Evolutionary conservation across 805 yeast genomes (phyloP).

Genomic region (Blastobotrys muscicola): DNA sequence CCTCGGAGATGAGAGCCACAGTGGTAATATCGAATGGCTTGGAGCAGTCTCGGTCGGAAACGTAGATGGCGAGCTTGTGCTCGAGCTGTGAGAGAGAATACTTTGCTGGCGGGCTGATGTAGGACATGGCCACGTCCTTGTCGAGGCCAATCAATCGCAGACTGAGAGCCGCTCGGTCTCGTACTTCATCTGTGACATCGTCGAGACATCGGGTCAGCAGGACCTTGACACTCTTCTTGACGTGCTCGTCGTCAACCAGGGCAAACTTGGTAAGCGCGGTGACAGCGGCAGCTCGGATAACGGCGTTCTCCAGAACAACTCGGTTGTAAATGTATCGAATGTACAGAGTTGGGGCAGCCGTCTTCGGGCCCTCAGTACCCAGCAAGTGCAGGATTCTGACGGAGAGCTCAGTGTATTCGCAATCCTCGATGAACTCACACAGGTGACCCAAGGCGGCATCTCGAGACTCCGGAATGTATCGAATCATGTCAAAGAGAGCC

Average conservation of each 20-base stretch:
- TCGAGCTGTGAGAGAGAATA: slow-evolving; percentile 76
- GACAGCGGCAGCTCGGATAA: slow-evolving; percentile 92
- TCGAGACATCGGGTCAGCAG: slow-evolving; percentile 73
- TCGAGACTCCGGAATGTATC: slow-evolving; percentile 74
- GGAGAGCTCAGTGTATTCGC: slow-evolving; percentile 88
- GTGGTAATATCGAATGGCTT: slow-evolving; percentile 61
- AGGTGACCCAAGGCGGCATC: slow-evolving; percentile 76
- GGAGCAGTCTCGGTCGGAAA: slow-evolving; percentile 38
- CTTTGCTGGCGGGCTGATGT: slow-evolving; percentile 56
- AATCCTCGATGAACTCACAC: slow-evolving; percentile 96
- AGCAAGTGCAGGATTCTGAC: slow-evolving; percentile 87
- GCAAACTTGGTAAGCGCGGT: slow-evolving; percentile 88
- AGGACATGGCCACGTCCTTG: slow-evolving; percentile 31
- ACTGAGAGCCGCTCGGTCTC: slow-evolving; percentile 91
- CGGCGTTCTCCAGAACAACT: slow-evolving; percentile 90
- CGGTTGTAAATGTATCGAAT: slow-evolving; percentile 96
- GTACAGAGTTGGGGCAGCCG: slow-evolving; percentile 77
- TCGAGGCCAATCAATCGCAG: slow-evolving; percentile 49
- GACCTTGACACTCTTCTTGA: slow-evolving; percentile 60
- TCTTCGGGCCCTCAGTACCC: slow-evolving; percentile 90
- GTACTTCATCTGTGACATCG: slow-evolving; percentile 92
- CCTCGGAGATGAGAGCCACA: slow-evolving; percentile 44
- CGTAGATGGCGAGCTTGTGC: slow-evolving; percentile 61
- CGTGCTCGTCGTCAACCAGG: slow-evolving; percentile 53
- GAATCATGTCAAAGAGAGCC: slow-evolving; percentile 85